Conservation (phyloP, 2,329 filamentous ascomycete genomes). For the Colletotrichum chrysophilum region DNA sequence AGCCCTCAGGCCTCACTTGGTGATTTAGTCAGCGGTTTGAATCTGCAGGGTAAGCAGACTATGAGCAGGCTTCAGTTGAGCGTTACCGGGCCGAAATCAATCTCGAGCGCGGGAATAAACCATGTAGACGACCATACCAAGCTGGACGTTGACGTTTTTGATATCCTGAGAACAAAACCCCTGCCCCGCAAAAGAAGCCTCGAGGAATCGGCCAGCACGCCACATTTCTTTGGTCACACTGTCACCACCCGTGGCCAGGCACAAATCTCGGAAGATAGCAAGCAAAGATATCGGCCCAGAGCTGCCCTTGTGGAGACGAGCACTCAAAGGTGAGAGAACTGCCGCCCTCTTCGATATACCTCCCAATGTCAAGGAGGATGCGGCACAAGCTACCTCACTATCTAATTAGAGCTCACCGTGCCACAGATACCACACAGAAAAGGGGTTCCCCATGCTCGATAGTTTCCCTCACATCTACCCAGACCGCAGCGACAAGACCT, state of each 20-base stretch:
- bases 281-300: background rate
- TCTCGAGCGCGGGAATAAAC: constrained; percentile 25
- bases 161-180: constrained; percentile 14
- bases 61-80: constrained; percentile 78
- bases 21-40: constrained; percentile 70
- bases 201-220: background rate
- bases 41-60: constrained; percentile 78
- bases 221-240: constrained; percentile 49
- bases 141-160: constrained; percentile 36
- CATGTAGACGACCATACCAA: constrained; percentile 32
- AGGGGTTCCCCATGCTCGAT: constrained; percentile 79
- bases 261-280: constrained; percentile 17
- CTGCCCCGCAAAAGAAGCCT: constrained; percentile 12
- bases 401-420: background rate
- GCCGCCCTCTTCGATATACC: background rate
- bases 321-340: background rate
- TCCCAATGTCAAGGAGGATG: background rate
- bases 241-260: constrained; percentile 32
- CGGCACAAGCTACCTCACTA: background rate
- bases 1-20: constrained; percentile 55
- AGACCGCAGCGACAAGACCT: constrained; percentile 37
- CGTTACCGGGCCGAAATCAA: constrained; percentile 42
- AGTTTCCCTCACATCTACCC: constrained; percentile 83
- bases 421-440: constrained; percentile 53
- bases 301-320: constrained; percentile 6